Evolutionary conservation across 2,329 filamentous ascomycete species (phyloP).

Genomic region (Gnomoniopsis smithogilvyi): DNA sequence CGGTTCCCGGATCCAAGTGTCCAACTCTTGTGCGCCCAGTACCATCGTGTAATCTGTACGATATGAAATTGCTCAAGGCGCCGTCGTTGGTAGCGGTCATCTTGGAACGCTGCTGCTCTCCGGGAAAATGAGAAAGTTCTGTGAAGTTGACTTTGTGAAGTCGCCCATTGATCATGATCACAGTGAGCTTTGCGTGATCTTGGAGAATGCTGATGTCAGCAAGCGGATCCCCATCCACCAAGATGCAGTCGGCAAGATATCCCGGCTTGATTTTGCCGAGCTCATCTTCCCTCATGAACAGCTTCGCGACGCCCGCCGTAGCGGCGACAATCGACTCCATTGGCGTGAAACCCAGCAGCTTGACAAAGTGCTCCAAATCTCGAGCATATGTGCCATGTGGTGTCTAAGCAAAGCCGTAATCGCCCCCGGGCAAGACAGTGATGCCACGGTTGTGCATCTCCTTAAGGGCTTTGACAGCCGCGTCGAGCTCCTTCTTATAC

Average conservation of each 20-base stretch:
- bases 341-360: constrained; percentile 40
- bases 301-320: constrained; percentile 34
- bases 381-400: constrained; percentile 46
- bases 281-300: constrained; percentile 37
- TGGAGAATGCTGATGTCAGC: constrained; percentile 39
- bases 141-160: constrained; percentile 34
- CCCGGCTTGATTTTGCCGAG: constrained; percentile 39
- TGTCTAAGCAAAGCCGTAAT: constrained; percentile 46
- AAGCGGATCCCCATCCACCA: constrained; percentile 43
- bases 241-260: constrained; percentile 40
- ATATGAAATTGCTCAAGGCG: neutral
- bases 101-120: neutral
- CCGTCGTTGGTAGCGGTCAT: neutral
- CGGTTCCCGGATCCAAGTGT: neutral
- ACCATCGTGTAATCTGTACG: neutral
- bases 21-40: neutral
- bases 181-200: constrained; percentile 38
- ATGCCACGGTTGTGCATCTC: constrained; percentile 45
- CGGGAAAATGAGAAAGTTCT: neutral
- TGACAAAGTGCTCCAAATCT: constrained; percentile 43
- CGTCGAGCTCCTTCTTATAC: constrained; percentile 39
- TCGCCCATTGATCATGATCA: constrained; percentile 45
- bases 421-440: constrained; percentile 40
- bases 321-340: constrained; percentile 42
- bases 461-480: constrained; percentile 33